Base-by-base conservation (phyloP, 2,329 filamentous ascomycete genomes). In the Balansia obtecta region DNA sequence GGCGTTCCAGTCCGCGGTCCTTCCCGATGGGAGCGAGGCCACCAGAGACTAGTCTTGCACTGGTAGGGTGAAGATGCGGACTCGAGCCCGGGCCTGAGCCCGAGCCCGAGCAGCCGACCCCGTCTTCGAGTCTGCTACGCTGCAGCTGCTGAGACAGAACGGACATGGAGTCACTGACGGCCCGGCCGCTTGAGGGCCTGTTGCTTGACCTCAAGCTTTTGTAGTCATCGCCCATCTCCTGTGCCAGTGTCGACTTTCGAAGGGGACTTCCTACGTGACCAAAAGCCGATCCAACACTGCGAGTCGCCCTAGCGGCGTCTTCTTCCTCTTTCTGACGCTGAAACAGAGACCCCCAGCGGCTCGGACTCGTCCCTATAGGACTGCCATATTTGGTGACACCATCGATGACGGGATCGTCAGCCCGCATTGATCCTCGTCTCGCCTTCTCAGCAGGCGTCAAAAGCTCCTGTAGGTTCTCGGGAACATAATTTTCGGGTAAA, bases 361-460 rank as follows among this genome's bases (percentile, higher is more conserved):
- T 82, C 40, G 76, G 79, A 56, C 77, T 82, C 18, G 73, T 74
- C 34, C 73, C 76, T 33, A 75, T 70, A 1, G 79, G 80, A 52
- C 79, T 83, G 45, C 80, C 79, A 46, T 80, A 82, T 58, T 82
- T 83, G 52, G 71, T 73, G 12, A 72, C 61, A 27, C 72, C 70
- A 7, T 73, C 70, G 52, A 71, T 63, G 37, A 65, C 65, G 15
- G 63, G 61, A 30, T 80, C 76, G n/a, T 80, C 78, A 48, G 69
- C 73, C 47, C 75, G 72, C 53, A 76, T 67, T 1, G 81, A 53
- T 12, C 80, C 80, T 46, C 82, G 70, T 11, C 82, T 72, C 11
- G 80, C 82, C 63, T 84, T 83, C 60, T 85, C 82, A 13, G 79
- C 78, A 1, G 81, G 80, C 3, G 82, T 85, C 56, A 85, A 66